Percentiles rank a stretch among this genome's conserved stretches.
These are phyloP conservation scores for Amauroascus verrucosus DNA, from an alignment of 2,329 filamentous ascomycete genomes.

Conservation along the genomic window DNA sequence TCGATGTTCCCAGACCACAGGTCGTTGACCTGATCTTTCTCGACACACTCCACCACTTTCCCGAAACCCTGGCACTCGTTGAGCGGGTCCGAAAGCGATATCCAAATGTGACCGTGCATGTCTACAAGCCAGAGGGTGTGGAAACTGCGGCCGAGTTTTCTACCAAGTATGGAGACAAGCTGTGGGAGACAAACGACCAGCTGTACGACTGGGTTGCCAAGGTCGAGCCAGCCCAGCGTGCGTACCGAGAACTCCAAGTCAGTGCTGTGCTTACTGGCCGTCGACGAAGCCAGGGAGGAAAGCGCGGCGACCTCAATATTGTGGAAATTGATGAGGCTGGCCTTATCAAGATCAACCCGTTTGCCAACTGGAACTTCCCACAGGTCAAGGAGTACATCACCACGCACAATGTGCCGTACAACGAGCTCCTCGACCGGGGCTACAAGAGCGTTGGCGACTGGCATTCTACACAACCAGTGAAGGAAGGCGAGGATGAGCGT, in stretches of 20 bases:
- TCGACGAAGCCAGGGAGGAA: constrained; percentile 81
- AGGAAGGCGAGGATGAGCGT: constrained; percentile 86
- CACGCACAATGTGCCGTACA: constrained; percentile 84
- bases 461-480: constrained; percentile 89
- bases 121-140: constrained; percentile 75
- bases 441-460: constrained; percentile 98
- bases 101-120: constrained; percentile 67
- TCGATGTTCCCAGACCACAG: constrained; percentile 40
- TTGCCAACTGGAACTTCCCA: constrained; percentile 86
- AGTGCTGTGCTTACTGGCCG: constrained; percentile 87
- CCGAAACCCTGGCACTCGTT: constrained; percentile 63
- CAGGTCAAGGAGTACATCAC: constrained; percentile 83
- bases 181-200: constrained; percentile 79
- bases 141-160: constrained; percentile 69
- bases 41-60: constrained; percentile 73
- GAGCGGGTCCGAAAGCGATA: constrained; percentile 67
- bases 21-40: constrained; percentile 57
- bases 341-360: constrained; percentile 92
- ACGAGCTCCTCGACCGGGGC: constrained; percentile 77
- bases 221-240: constrained; percentile 88
- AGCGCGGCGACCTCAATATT: constrained; percentile 80
- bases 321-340: constrained; percentile 87
- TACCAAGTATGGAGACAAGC: constrained; percentile 63
- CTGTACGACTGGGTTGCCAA: constrained; percentile 96
- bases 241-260: constrained; percentile 77